phyloP scores from a whole-genome alignment of 306 rosid genomes.

The Crotalaria pallida region DNA sequence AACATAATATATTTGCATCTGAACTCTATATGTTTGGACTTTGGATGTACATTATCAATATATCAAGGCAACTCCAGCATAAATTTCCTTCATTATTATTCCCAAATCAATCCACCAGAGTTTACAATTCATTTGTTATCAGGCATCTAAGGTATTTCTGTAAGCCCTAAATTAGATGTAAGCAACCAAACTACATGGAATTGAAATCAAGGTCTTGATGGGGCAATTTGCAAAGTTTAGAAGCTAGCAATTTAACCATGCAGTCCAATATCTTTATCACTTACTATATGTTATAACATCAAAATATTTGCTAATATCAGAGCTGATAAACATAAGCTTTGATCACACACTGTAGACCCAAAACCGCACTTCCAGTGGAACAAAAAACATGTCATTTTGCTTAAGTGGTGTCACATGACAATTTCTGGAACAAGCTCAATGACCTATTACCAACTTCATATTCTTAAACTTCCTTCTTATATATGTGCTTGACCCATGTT shows the following conservation, averaged over 20 bases:
- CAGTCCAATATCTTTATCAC: background rate
- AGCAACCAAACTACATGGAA: background rate
- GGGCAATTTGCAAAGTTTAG: background rate
- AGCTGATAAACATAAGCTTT: background rate
- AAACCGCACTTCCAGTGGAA: background rate
- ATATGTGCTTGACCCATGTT: background rate
- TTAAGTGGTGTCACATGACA: background rate
- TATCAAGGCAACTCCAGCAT: background rate
- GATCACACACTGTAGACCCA: background rate
- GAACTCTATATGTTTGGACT: background rate
- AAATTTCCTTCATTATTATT: background rate
- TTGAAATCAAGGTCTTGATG: background rate
- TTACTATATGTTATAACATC: background rate
- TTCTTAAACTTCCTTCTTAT: background rate
- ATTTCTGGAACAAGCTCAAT: background rate
- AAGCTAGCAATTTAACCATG: background rate
- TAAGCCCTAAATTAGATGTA: background rate
- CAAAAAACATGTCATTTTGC: background rate
- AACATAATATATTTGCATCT: background rate
- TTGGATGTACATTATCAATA: background rate
- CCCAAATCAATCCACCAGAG: background rate
- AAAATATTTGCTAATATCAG: background rate
- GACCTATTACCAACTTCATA: constrained; percentile 2
- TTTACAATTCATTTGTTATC: constrained; percentile 5
- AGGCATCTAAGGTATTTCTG: background rate